These are phyloP conservation scores for Colletotrichum lindemuthianum DNA, from an alignment of 2,329 filamentous ascomycete species.

Conservation along the genomic window DNA sequence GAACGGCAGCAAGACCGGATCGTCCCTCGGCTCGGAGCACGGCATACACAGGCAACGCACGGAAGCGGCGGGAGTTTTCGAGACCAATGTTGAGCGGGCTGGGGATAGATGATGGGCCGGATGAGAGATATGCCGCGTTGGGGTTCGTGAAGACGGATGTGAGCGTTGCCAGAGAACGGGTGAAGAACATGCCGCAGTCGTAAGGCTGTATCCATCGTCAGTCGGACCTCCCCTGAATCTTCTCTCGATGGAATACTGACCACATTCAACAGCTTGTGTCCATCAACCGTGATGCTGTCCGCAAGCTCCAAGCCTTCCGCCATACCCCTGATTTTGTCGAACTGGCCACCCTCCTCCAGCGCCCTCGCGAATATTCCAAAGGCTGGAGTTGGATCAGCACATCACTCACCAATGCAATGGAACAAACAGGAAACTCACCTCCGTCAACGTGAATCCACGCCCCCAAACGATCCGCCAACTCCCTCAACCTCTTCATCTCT, in stretches of 20 bases:
- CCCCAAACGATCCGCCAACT: slow-evolving; percentile 75
- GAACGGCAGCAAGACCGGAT: slow-evolving; percentile 73
- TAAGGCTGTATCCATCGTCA: slow-evolving; percentile 70
- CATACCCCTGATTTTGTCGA: slow-evolving; percentile 59
- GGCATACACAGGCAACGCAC: slow-evolving; percentile 89
- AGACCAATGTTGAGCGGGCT: slow-evolving; percentile 88
- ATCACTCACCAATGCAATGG: neutral
- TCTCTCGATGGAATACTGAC: slow-evolving; percentile 52
- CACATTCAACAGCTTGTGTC: slow-evolving; percentile 93
- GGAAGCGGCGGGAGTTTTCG: slow-evolving; percentile 91
- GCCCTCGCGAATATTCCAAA: slow-evolving; percentile 85
- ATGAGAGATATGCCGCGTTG: slow-evolving; percentile 81
- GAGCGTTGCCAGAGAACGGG: slow-evolving; percentile 67
- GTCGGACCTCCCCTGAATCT: neutral
- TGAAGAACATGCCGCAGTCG: slow-evolving; percentile 91
- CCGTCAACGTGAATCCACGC: slow-evolving; percentile 94
- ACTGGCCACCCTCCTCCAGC: slow-evolving; percentile 67
- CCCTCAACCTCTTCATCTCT: slow-evolving; percentile 72
- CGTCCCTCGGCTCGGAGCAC: slow-evolving; percentile 79
- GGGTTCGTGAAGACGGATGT: slow-evolving; percentile 80
- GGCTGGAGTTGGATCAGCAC: slow-evolving; percentile 55
- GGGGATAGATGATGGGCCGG: slow-evolving; percentile 62
- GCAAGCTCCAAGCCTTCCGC: slow-evolving; percentile 78
- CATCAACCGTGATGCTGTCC: slow-evolving; percentile 88
- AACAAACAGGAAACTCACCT: slow-evolving; percentile 54